A percentile compares a stretch with the other conserved stretches of the same genome.
Conservation (phyloP, 1,284 basidiomycete species). For the Ustilago nuda region DNA sequence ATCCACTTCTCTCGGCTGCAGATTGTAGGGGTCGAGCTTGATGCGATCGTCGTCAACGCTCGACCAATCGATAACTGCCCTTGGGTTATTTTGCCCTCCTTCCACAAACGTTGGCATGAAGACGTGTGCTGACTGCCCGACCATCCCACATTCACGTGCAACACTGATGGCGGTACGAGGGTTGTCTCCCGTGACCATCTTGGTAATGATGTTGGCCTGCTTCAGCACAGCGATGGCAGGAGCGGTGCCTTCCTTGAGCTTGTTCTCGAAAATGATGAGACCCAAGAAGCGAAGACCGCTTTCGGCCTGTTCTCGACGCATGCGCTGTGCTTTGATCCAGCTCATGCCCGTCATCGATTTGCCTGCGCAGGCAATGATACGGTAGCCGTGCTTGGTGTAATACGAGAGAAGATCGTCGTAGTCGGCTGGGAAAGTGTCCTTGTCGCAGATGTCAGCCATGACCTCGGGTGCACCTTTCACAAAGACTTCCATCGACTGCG, state of each 20-base stretch:
- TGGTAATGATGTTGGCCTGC: conserved; percentile 88
- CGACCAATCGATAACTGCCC: conserved; percentile 86
- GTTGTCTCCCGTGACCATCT: conserved; percentile 99
- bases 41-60: conserved; percentile 89
- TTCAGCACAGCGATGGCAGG: conserved; percentile 91
- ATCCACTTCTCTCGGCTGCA: conserved; percentile 73
- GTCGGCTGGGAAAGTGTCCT: conserved; percentile 78
- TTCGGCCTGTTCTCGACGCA: conserved; percentile 96
- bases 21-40: conserved; percentile 84
- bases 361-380: conserved; percentile 97
- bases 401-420: conserved; percentile 97
- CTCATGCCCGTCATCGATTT: conserved; percentile 93
- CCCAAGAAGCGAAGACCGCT: conserved; percentile 91
- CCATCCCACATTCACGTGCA: conserved; percentile 90
- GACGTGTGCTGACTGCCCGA: conserved; percentile 89
- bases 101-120: conserved; percentile 85
- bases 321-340: conserved; percentile 96
- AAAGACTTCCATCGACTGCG: conserved; percentile 94
- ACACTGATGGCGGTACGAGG: conserved; percentile 96
- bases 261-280: conserved; percentile 98
- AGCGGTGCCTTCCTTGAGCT: conserved; percentile 91
- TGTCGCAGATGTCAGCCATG: conserved; percentile 86
- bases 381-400: conserved; percentile 96
- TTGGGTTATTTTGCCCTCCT: conserved; percentile 75
- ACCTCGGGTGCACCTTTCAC: conserved; percentile 99